Percentiles rank a stretch among this genome's conserved stretches.
Evolutionary conservation across 306 rosid species (phyloP).

Genomic region (Glycine latifolia): DNA sequence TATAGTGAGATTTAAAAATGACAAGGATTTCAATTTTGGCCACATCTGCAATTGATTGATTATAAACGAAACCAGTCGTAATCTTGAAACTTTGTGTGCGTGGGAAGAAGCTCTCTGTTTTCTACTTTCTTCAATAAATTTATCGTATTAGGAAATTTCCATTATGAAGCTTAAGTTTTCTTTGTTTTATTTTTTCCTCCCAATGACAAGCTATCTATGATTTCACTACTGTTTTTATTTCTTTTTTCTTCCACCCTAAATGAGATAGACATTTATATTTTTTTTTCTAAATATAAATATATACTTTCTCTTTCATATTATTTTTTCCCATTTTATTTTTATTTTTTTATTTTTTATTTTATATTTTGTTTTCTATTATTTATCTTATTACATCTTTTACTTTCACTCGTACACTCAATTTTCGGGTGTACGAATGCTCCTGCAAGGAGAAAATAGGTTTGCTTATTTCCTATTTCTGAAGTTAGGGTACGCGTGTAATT

Average conservation of each 20-base stretch:
- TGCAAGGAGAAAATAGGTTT: background rate
- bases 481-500: slow-evolving; percentile 41
- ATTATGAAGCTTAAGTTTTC: slow-evolving; percentile 25
- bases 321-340: no score
- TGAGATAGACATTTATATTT: no score
- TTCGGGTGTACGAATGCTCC: no score
- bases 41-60: slow-evolving; percentile 1
- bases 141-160: slow-evolving; percentile 24
- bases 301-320: no score
- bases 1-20: slow-evolving; percentile 50
- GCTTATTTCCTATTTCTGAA: background rate
- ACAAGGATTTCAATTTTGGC: slow-evolving; percentile 42
- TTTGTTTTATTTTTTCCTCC: background rate
- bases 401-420: no score
- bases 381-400: no score
- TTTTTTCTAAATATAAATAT: no score
- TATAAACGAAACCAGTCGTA: slow-evolving; percentile 9
- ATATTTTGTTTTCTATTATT: no score
- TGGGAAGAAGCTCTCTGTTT: slow-evolving; percentile 24
- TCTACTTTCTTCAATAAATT: slow-evolving; percentile 25
- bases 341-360: no score
- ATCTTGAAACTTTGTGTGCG: slow-evolving; percentile 8
- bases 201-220: background rate
- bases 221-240: background rate
- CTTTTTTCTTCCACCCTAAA: no score